Conservation (phyloP, 371 early-diverging fungal genomes). For the Mucor plumbeus region DNA sequence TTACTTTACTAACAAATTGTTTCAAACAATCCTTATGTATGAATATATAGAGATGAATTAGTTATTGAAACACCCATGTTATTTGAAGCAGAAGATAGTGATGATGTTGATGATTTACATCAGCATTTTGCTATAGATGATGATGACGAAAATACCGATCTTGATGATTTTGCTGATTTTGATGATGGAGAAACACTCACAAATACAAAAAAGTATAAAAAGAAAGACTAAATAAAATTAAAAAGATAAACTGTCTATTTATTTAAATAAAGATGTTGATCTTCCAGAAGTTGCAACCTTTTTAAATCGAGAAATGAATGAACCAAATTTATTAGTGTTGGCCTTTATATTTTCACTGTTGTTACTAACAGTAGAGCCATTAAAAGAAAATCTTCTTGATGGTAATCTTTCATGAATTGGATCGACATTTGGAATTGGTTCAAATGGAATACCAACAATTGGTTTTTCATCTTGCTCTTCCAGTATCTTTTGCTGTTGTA, state of each 20-base stretch:
- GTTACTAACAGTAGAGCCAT: background rate
- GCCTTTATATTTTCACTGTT: background rate
- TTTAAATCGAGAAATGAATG: conserved; percentile 14
- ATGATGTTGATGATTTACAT: conserved; percentile 17
- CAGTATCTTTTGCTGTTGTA: background rate
- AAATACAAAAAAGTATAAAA: conserved; percentile 11
- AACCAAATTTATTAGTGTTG: background rate
- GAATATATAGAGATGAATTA: conserved; percentile 43
- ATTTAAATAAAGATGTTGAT: conserved; percentile 15
- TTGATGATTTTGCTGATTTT: conserved; percentile 50
- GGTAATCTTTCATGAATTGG: conserved; percentile 15
- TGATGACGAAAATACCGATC: conserved; percentile 35
- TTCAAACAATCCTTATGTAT: background rate
- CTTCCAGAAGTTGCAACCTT: conserved; percentile 12
- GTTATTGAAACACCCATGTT: conserved; percentile 52
- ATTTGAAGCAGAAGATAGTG: conserved; percentile 36
- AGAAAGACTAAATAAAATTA: conserved; percentile 1
- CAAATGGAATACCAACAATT: conserved; percentile 13
- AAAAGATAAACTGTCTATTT: no score
- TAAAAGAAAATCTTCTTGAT: conserved; percentile 2
- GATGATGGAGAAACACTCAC: conserved; percentile 32
- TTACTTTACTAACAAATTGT: background rate
- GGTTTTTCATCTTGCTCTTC: background rate
- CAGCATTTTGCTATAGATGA: conserved; percentile 37
- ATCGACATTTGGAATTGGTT: background rate